phyloP scores from a whole-genome alignment of 306 rosid genomes.

The Fagus crenata region DNA sequence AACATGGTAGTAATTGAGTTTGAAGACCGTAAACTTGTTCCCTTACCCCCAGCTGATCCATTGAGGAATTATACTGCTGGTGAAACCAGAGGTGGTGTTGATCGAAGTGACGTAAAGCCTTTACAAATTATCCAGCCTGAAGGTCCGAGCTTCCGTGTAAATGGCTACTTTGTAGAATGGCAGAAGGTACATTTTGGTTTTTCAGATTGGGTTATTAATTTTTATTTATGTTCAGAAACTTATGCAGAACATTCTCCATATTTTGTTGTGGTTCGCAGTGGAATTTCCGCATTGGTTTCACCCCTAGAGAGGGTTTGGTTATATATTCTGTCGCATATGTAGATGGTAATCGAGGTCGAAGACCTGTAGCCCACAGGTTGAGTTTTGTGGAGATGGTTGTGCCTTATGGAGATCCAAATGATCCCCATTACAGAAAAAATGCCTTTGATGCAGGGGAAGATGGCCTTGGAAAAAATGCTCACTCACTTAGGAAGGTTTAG shows the following conservation, averaged over 20 bases:
- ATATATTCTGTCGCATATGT: slow-evolving; percentile 85
- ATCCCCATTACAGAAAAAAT: slow-evolving; percentile 90
- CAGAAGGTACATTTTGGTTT: slow-evolving; percentile 66
- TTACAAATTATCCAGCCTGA: slow-evolving; percentile 81
- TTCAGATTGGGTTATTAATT: slow-evolving; percentile 10
- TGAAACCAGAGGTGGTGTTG: slow-evolving; percentile 85
- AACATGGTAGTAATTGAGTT: slow-evolving; percentile 84
- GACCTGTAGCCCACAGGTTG: slow-evolving; percentile 85
- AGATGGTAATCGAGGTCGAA: slow-evolving; percentile 88
- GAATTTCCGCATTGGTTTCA: slow-evolving; percentile 89
- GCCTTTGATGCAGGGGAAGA: slow-evolving; percentile 98
- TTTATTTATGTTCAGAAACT: slow-evolving; percentile 3
- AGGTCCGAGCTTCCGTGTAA: slow-evolving; percentile 93
- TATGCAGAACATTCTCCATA: slow-evolving; percentile 4
- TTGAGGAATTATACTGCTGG: slow-evolving; percentile 87
- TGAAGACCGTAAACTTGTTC: slow-evolving; percentile 88
- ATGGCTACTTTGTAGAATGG: slow-evolving; percentile 83
- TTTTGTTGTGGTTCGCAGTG: slow-evolving; percentile 57
- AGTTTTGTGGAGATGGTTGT: slow-evolving; percentile 97
- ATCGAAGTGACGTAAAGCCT: slow-evolving; percentile 88
- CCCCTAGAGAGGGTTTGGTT: slow-evolving; percentile 88
- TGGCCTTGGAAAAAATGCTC: slow-evolving; percentile 92
- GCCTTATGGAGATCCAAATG: slow-evolving; percentile 93
- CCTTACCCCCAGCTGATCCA: slow-evolving; percentile 95
- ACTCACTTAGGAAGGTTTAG: slow-evolving; percentile 80